Base-by-base conservation (phyloP, 495 filamentous ascomycete genomes). In the Pseudoneurospora amorphoporcata region DNA sequence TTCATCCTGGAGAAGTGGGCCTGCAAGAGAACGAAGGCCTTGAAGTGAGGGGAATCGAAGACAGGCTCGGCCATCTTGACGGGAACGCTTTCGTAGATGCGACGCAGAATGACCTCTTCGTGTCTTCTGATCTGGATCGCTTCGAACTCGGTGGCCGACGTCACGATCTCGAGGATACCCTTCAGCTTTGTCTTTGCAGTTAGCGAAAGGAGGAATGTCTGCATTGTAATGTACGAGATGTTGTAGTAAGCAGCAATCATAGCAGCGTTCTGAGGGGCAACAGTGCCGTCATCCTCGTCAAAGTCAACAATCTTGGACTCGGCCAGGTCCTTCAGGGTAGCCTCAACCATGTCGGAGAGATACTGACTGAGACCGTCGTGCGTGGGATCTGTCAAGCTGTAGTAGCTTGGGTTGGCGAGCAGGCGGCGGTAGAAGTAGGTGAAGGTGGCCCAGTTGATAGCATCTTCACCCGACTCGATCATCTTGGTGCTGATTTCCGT, bases 171-270 rank as follows among this genome's bases (percentile, higher is more conserved):
- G 69, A 99, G 83, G 40, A 99, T 95, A 47, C 92, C 92, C 85
- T 98, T 98, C 72, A 98, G 88, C 83, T 97, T 98, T 4, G 93
- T 97, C 72, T 90, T 92, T 53, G 88, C 89, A 3, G 87, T 93
- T 39, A 99, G 85, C 32, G 96, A 98, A n/a, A 98, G 86, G n/a
- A 98, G 84, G 87, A 98, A 97, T 5, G 96, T 99, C 82, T 99
- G 94, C 95, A 98, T 98, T 32, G 95, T 99, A 81, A 97, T 91
- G 83, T 98, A 97, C 19, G 96, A 98, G 74, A 99, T 97, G 80
- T 98, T 98, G 87, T 98, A 99, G 84, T 98, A 98, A 3, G 95
- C 94, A 8, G 93, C 94, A 78, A 99, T 98, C 92, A 96, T 97
- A 43, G 95, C 95, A 1, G 95, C 91, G 76, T 99, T 98, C 74